Conservation (phyloP, 176 grass and related monocot species). For the Melocanna baccifera region DNA sequence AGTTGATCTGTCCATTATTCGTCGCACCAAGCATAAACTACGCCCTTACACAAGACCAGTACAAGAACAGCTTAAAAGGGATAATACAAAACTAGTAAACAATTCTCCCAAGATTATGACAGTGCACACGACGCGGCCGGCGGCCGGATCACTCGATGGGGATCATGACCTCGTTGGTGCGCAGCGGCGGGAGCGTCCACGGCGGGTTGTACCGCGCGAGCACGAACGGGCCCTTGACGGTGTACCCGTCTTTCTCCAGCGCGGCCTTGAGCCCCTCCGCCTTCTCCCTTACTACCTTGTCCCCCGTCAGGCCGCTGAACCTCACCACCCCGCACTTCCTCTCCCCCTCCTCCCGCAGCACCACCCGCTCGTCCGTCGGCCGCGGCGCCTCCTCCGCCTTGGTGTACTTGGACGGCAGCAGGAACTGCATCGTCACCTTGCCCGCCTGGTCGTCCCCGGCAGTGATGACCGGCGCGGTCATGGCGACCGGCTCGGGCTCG, state of each 20-base stretch:
- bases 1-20: not conserved
- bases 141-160: constrained; percentile 48
- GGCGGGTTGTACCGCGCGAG: constrained; percentile 87
- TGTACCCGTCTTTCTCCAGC: constrained; percentile 67
- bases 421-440: constrained; percentile 76
- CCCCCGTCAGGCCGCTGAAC: constrained; percentile 71
- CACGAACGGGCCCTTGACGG: constrained; percentile 51
- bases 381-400: constrained; percentile 68
- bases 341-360: constrained; percentile 59
- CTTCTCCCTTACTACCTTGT: constrained; percentile 64
- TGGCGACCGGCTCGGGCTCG: constrained; percentile 58
- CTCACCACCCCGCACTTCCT: constrained; percentile 62
- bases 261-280: constrained; percentile 61
- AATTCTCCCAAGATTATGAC: not conserved
- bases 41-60: not conserved
- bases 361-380: constrained; percentile 74
- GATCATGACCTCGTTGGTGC: constrained; percentile 94
- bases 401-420: constrained; percentile 75
- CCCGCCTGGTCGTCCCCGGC: constrained; percentile 9
- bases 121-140: not conserved
- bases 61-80: not conserved
- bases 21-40: not conserved
- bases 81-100: not conserved
- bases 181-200: constrained; percentile 83
- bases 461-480: constrained; percentile 80